Evolutionary conservation across 805 yeast genomes (phyloP).

Genomic region (Kodamaea leandrae): DNA sequence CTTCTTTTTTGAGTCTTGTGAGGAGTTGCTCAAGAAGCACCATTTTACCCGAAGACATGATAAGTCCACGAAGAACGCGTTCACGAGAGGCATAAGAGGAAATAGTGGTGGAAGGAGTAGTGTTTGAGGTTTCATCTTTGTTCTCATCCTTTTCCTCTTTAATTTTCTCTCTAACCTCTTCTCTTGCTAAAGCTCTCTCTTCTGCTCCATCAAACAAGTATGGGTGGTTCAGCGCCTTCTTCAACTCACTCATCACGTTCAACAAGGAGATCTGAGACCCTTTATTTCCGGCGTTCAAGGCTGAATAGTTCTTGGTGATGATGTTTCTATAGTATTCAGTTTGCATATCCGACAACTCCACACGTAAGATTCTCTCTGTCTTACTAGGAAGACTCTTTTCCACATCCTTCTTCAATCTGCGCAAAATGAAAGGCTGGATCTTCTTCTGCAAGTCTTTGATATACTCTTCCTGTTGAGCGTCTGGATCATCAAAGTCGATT

Average conservation of each 20-base stretch:
- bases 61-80: conserved; percentile 79
- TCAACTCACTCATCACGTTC: conserved; percentile 92
- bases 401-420: conserved; percentile 95
- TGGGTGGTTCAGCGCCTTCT: conserved; percentile 97
- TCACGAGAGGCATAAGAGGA: conserved; percentile 66
- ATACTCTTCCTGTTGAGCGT: conserved; percentile 81
- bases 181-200: conserved; percentile 64
- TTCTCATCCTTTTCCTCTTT: not conserved
- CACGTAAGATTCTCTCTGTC: conserved; percentile 91
- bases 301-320: conserved; percentile 86
- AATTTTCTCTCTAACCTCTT: not conserved
- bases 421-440: conserved; percentile 86
- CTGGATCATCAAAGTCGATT: conserved; percentile 89
- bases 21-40: conserved; percentile 87
- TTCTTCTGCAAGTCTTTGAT: conserved; percentile 81
- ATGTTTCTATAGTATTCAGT: conserved; percentile 94
- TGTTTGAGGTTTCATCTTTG: too few species aligned
- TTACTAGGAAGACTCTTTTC: conserved; percentile 96
- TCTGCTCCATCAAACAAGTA: conserved; percentile 93
- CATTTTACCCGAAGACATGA: conserved; percentile 98
- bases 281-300: conserved; percentile 79
- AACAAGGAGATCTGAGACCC: conserved; percentile 81
- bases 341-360: conserved; percentile 91
- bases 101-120: too few species aligned
- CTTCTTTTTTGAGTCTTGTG: conserved; percentile 82